phyloP scores from a whole-genome alignment of 1,284 basidiomycete genomes.

The Somion occarium region DNA sequence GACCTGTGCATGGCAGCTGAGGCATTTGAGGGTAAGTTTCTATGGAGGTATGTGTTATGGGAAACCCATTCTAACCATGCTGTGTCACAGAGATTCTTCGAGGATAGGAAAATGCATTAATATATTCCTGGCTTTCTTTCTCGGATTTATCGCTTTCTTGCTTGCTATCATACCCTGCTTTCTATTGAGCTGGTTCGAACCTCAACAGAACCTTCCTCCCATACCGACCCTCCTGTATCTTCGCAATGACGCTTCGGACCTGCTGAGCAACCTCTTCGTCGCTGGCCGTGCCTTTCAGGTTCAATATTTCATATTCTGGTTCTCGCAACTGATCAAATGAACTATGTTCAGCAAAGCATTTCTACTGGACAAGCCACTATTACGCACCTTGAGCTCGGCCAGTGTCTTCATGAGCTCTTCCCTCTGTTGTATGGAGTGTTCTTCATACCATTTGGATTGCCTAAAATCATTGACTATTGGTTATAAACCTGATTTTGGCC shows the following conservation, averaged over 20 bases:
- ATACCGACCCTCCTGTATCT: constrained; percentile 47
- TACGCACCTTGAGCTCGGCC: constrained; percentile 47
- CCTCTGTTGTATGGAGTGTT: constrained; percentile 36
- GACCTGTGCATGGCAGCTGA: constrained; percentile 91
- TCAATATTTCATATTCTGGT: constrained; percentile 64
- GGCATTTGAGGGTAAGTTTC: constrained; percentile 77
- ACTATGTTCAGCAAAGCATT: neutral
- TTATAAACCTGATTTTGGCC: neutral
- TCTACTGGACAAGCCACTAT: constrained; percentile 6
- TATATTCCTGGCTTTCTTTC: constrained; percentile 28
- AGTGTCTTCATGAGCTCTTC: constrained; percentile 47
- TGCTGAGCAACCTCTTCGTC: constrained; percentile 47
- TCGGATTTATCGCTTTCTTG: neutral
- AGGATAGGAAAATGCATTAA: constrained; percentile 75
- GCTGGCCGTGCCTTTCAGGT: constrained; percentile 41
- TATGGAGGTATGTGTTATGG: neutral
- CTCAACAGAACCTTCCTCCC: constrained; percentile 71
- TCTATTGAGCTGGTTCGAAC: constrained; percentile 32
- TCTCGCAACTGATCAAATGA: constrained; percentile 46
- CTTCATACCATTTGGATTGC: constrained; percentile 70
- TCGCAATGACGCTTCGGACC: constrained; percentile 44
- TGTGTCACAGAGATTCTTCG: constrained; percentile 70
- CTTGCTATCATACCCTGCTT: neutral
- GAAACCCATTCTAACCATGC: neutral
- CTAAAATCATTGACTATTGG: neutral